Conservation (phyloP, 2,329 filamentous ascomycete species). For the Leptographium radiaticola region DNA sequence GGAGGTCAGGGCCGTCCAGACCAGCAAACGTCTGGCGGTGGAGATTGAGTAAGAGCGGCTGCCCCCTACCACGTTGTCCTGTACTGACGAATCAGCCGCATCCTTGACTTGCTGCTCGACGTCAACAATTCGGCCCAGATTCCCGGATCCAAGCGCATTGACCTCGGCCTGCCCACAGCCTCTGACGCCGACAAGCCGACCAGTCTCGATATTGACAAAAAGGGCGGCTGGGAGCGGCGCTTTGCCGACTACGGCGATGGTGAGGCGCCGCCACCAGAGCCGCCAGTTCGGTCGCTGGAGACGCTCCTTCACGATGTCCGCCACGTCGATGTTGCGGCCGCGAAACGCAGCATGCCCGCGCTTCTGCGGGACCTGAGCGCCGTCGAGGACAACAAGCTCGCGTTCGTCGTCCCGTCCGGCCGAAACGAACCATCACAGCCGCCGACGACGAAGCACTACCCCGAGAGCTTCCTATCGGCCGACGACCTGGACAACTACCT, state of each 20-base stretch:
- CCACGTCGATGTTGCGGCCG: conserved; percentile 36
- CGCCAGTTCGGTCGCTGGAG: conserved; percentile 33
- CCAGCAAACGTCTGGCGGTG: conserved; percentile 71
- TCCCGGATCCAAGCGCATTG: conserved; percentile 59
- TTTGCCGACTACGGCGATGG: conserved; percentile 72
- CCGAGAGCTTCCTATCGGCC: conserved; percentile 53
- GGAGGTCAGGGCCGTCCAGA: conserved; percentile 68
- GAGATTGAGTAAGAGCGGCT: conserved; percentile 68
- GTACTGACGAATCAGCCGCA: too few relatives aligned
- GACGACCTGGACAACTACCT: conserved; percentile 66
- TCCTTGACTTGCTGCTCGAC: conserved; percentile 80
- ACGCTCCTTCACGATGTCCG: conserved; percentile 39
- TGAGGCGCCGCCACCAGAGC: conserved; percentile 54
- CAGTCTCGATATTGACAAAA: conserved; percentile 67
- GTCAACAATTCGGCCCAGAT: conserved; percentile 78
- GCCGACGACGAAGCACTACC: conserved; percentile 20
- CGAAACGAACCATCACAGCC: conserved; percentile 3
- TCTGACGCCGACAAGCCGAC: conserved; percentile 42
- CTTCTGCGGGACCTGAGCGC: conserved; percentile 34
- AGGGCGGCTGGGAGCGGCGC: conserved; percentile 38
- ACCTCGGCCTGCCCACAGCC: conserved; percentile 38
- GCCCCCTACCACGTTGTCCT: too few relatives aligned
- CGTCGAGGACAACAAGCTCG: conserved; percentile 18
- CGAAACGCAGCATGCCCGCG: conserved; percentile 51
- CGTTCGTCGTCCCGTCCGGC: conserved; percentile 7